Base-by-base conservation (phyloP, 2,329 filamentous ascomycete genomes). In the Didymella lethalis region DNA sequence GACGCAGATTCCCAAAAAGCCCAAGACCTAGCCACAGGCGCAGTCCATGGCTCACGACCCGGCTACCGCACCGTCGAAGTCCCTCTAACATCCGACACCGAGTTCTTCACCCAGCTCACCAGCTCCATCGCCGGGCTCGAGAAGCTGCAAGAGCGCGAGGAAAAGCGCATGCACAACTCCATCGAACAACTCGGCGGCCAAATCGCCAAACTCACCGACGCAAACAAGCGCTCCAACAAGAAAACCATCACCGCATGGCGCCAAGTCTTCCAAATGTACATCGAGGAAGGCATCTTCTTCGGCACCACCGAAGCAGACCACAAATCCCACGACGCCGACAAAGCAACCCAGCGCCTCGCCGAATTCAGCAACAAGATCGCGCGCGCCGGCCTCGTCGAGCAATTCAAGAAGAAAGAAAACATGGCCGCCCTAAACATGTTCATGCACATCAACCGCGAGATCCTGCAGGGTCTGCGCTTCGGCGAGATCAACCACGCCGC, bases 401-500 rank as follows among this genome's bases (percentile, higher is more conserved):
- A 71, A 48, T 88, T 94, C 77, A 90, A 88, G 74, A 83, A 90
- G 47, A 80, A 84, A 25, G 84, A 88, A 51, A 93, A 90, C 65
- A 81, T 82, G 23, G 72, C 80, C 8, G 89, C 91, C 1, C 85
- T 93, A 48, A 79, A 84, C 52, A 84, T 83, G 25, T 96, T 96
- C 69, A 78, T 94, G 61, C 80, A 83, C 47, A 83, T 96, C 67
- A 96, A 96, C 72, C 81, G 86, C 25, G 84, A 86, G 51, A 83
- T 96, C n/a, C 82, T 96, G n/a, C 88, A 88, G 61, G 90, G 90
- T 50, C 82, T 96, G 64, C 88, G 89, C 59, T 96, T 96, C 67
- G 91, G 93, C 69, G 92, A 95, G 72, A 88, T 96, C 64, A 96
- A 96, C 69, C 86, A 86, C 64, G 85, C 85, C 29, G 92, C 92